Base-by-base conservation (phyloP, 2,329 filamentous ascomycete species). In the Eutypa lata region DNA sequence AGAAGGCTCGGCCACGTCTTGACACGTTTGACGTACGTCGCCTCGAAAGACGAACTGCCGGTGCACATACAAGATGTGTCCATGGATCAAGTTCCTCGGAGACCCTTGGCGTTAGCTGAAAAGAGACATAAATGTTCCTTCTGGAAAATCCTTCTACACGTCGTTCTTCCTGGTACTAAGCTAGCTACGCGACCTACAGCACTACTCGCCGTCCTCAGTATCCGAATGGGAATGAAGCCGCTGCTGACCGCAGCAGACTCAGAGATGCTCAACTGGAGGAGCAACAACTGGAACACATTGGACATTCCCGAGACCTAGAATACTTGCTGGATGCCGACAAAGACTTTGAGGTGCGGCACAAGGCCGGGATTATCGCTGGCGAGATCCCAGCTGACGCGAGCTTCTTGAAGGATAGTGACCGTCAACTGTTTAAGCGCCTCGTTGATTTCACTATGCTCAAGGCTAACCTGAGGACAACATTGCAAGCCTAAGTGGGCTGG, bases 221-320 rank as follows among this genome's bases (percentile, higher is more conserved):
- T 80, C n/a, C 70, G 73, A 3, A 75, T 80, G 64, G 77, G 77
- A 0, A 71, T 81, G 13, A 64, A 63, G 24, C 71, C 71, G 0
- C 61, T 80, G 2, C 64, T 68, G 7, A 64, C 69, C 1, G 68
- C 61, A 1, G 78, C 77, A 0, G 71, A 73, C 33, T 57, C 62
- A 2, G 73, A 77, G 52, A 68, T 81, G 47, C 48, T 75, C 3
- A 63, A 58, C 2, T 77, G 71, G 61, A n/a, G n/a, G n/a, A 68
- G 69, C 3, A 63, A 67, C 24, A 69, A 69, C 24, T 81, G 78
- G 77, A 79, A 77, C 52, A 73, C 69, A 10, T 55, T 77, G 3
- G 71, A 76, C 2, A 68, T 74, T 7, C 76, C 76, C 1, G 78
- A 81, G 59, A 80, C 71, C 8, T 81, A 77, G 76, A 79, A 73